Evolutionary conservation across 139 green algal species (phyloP).

Genomic region (Nannochloris sp.): DNA sequence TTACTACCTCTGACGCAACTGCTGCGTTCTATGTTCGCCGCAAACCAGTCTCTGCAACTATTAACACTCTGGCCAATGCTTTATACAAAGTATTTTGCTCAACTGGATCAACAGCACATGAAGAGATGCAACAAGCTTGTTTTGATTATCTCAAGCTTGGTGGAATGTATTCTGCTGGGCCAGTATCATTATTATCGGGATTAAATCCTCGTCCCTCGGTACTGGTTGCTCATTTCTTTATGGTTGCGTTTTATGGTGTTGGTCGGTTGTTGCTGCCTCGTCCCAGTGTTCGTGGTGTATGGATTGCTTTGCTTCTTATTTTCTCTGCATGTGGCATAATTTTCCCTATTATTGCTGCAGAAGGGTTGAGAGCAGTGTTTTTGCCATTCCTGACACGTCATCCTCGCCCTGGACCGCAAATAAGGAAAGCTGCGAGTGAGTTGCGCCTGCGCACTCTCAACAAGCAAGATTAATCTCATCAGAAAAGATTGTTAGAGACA

Average conservation of each 20-base stretch:
- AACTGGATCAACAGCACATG: conserved; percentile 62
- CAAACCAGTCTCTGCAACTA: conserved; percentile 90
- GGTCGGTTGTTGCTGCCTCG: conserved; percentile 75
- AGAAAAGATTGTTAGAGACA: too few species aligned
- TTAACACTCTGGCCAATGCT: conserved; percentile 97
- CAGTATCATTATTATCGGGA: conserved; percentile 82
- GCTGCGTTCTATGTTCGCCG: conserved; percentile 76
- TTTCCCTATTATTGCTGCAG: conserved; percentile 74
- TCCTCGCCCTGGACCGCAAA: conserved; percentile 11
- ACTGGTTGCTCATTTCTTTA: conserved; percentile 96
- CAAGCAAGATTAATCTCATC: too few species aligned
- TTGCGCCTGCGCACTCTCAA: not conserved
- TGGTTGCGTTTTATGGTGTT: conserved; percentile 84
- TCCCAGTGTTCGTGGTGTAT: conserved; percentile 61
- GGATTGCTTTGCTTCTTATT: conserved; percentile 47
- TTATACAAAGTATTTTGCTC: conserved; percentile 93
- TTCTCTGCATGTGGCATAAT: conserved; percentile 74
- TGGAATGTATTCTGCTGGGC: conserved; percentile 69
- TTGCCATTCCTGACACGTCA: conserved; percentile 53
- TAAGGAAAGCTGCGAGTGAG: conserved; percentile 10
- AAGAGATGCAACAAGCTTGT: conserved; percentile 94
- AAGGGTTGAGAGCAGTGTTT: conserved; percentile 67
- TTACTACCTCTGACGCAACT: conserved; percentile 53
- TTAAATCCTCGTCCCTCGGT: conserved; percentile 81
- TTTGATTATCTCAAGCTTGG: conserved; percentile 95